Conservation (phyloP, 208 protist species). For the Trypanosoma theileri region DNA sequence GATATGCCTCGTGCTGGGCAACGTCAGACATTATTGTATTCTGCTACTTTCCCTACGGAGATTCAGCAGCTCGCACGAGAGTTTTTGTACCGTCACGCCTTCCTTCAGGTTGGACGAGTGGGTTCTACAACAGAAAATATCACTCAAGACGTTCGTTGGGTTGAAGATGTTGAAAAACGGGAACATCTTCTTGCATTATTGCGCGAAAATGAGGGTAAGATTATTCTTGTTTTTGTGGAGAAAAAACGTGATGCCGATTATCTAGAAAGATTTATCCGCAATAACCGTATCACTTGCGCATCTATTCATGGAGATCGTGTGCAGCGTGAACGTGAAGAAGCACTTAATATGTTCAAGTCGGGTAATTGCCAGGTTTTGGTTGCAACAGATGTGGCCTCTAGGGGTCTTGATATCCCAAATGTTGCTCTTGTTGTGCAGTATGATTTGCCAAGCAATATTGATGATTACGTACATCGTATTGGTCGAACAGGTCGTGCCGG, state of each 20-base stretch:
- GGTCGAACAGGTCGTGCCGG: constrained; percentile 99
- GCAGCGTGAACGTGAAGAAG: constrained; percentile 92
- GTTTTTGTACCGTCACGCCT: constrained; percentile 97
- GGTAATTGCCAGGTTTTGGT: constrained; percentile 93
- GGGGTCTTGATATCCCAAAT: constrained; percentile 98
- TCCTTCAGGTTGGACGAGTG: constrained; percentile 97
- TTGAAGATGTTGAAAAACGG: constrained; percentile 86
- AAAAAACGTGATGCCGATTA: constrained; percentile 98
- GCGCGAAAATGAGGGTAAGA: constrained; percentile 61
- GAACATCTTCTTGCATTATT: constrained; percentile 70
- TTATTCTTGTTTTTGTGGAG: constrained; percentile 97
- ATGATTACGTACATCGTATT: constrained; percentile 99
- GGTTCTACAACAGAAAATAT: constrained; percentile 97
- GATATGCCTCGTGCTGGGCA: constrained; percentile 95
- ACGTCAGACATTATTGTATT: constrained; percentile 99
- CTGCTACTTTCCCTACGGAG: constrained; percentile 98
- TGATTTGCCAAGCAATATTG: constrained; percentile 97
- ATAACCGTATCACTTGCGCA: constrained; percentile 79
- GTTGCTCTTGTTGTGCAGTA: constrained; percentile 98
- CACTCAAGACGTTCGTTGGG: constrained; percentile 94
- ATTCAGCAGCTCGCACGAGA: constrained; percentile 98
- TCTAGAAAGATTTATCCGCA: constrained; percentile 92
- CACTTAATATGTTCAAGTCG: constrained; percentile 88
- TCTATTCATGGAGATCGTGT: constrained; percentile 97
- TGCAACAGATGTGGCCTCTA: constrained; percentile 97